Evolutionary conservation across 176 grass and related monocot genomes (phyloP).

Genomic region (Avena insularis): DNA sequence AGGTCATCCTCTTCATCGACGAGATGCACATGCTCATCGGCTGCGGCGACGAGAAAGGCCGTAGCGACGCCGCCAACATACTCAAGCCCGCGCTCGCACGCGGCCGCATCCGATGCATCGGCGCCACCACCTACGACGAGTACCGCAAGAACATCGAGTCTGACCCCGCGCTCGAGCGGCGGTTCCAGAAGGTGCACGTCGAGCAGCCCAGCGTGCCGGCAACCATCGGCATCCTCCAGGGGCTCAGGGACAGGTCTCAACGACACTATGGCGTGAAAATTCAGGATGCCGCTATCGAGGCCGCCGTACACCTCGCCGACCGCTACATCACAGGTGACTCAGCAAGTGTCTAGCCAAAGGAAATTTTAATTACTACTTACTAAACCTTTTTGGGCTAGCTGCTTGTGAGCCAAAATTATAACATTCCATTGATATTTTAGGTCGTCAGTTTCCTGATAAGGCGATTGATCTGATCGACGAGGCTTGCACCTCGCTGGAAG

Average conservation of each 20-base stretch:
- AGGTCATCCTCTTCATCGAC: not conserved
- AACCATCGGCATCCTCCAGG: not conserved
- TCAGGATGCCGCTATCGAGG: not conserved
- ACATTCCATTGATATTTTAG: not conserved
- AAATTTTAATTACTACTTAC: not conserved
- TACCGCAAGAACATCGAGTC: not conserved
- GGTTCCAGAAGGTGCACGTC: slow-evolving; percentile 16
- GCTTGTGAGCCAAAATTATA: not conserved
- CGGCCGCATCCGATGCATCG: slow-evolving; percentile 10
- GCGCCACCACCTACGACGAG: slow-evolving; percentile 18
- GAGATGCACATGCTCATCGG: slow-evolving; percentile 22
- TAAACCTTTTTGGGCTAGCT: not conserved
- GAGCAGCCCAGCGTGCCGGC: not conserved
- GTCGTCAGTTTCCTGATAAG: slow-evolving; percentile 75
- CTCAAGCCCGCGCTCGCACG: not conserved
- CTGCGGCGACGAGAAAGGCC: not conserved
- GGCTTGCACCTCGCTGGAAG: not conserved
- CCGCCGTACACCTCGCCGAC: not conserved
- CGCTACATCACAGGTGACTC: slow-evolving; percentile 34
- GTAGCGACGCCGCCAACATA: slow-evolving; percentile 5
- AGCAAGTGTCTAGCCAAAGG: too few species aligned
- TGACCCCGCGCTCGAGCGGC: not conserved
- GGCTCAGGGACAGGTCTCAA: not conserved
- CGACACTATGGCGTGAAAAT: not conserved
- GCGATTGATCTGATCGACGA: slow-evolving; percentile 95